phyloP scores from a whole-genome alignment of 805 yeast genomes.

The Suhomyces sp. region DNA sequence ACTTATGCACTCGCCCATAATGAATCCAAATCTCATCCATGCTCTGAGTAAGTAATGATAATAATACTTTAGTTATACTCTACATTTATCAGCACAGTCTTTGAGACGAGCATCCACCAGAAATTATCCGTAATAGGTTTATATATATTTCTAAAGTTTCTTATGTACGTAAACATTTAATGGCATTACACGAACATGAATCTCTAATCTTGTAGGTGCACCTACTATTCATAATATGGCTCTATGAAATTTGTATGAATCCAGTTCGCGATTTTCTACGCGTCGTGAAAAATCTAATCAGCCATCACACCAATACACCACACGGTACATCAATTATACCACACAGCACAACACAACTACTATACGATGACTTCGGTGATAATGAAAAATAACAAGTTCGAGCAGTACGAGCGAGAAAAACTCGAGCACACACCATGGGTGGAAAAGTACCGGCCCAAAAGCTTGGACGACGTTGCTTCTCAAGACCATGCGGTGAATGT shows the following conservation, averaged over 20 bases:
- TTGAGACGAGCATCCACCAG: too few relatives aligned
- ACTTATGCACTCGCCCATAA: background rate
- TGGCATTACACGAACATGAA: background rate
- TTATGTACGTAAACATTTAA: background rate
- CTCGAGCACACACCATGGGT: constrained; percentile 80
- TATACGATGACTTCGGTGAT: constrained; percentile 7
- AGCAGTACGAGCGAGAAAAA: constrained; percentile 37
- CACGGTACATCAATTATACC: background rate
- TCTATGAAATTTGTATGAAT: background rate
- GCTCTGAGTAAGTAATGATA: too few relatives aligned
- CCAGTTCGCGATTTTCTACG: background rate
- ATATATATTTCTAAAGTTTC: too few relatives aligned
- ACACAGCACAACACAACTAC: background rate
- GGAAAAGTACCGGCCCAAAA: constrained; percentile 84
- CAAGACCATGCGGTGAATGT: constrained; percentile 89
- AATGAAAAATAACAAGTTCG: constrained; percentile 9
- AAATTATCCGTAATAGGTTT: too few relatives aligned
- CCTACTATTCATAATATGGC: background rate
- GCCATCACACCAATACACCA: background rate
- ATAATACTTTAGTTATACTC: too few relatives aligned
- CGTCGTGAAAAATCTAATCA: background rate
- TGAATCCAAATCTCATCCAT: too few relatives aligned
- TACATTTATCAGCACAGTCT: too few relatives aligned
- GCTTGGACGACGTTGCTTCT: constrained; percentile 81
- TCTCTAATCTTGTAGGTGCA: background rate